Evolutionary conservation across 176 grass and related monocot species (phyloP), one percentile per base, ranked within the genome.

Genomic region (Olyra latifolia): DNA sequence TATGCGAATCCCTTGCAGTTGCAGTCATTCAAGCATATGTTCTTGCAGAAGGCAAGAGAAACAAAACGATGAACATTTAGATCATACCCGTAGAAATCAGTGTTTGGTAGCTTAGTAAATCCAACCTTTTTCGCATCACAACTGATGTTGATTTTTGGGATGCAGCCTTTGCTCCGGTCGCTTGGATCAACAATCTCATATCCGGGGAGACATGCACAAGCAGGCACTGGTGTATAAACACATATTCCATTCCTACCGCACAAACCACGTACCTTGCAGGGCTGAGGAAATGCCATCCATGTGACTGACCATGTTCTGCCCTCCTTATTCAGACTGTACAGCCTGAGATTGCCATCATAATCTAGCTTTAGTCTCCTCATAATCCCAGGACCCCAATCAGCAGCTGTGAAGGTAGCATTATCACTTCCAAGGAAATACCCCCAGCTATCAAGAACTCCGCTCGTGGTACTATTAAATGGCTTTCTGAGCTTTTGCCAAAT

Each of bases 211-310:
- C 91, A 90, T 11, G 39, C 75, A 60, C 91, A 93, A 12, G 79
- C 49, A 20, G 77, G 69, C 29, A 22, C 74, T 12, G 83, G 84
- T 0, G 45, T 83, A 25, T 96, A 70, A 7, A 83, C 82, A 14
- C 90, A 96, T 53, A 96, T 76, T 73, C 87, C 90, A 13, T 96
- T 88, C 19, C n/a, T 77, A 4, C 93, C 87, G 15, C 93, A 96
- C 25, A 88, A 39, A 7, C 79, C 79, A 15, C 68, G 75, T 1
- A 85, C 78, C 40, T 47, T 16, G 82, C 89, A 90, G 24, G 54
- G 40, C 27, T 72, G 40, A 47, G 82, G 69, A 88, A 88, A 77
- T 17, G 87, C 87, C 43, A 88, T 62, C 90, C 90, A 96, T 70
- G 85, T 80, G 24, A 92, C 44, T 1, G 39, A 87, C 90, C 90